Evolutionary conservation across 2,329 filamentous ascomycete species (phyloP).

Genomic region (Bisporella sp.): DNA sequence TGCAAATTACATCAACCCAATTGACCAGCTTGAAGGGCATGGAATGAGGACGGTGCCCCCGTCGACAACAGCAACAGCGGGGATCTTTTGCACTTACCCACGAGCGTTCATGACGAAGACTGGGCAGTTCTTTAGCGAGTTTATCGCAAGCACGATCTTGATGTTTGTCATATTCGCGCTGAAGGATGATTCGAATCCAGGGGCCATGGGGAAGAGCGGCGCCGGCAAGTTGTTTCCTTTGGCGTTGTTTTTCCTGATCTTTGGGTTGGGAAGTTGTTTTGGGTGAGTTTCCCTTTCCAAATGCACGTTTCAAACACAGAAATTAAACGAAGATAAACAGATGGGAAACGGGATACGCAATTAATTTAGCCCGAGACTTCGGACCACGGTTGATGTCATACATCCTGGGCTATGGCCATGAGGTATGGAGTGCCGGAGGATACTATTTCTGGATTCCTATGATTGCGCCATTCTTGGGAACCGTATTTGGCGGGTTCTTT

Average conservation of each 20-base stretch:
- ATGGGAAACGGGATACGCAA: no score
- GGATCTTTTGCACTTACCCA: constrained; percentile 69
- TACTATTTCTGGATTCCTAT: no score
- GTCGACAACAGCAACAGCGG: constrained; percentile 53
- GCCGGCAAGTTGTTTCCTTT: constrained; percentile 49
- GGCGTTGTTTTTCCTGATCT: constrained; percentile 64
- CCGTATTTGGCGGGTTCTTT: no score
- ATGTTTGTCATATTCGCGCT: constrained; percentile 69
- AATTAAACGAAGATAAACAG: no score
- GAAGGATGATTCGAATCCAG: constrained; percentile 44
- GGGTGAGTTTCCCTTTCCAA: constrained; percentile 22
- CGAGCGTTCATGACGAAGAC: constrained; percentile 58
- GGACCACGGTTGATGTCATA: no score
- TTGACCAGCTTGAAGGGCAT: constrained; percentile 56
- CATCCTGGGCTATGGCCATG: no score
- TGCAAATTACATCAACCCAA: constrained; percentile 57
- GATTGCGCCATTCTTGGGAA: no score
- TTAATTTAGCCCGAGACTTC: no score
- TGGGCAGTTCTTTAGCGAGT: constrained; percentile 65
- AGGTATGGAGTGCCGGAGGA: no score
- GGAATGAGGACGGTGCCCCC: constrained; percentile 56
- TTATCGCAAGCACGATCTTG: constrained; percentile 58
- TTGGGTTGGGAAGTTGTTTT: constrained; percentile 66
- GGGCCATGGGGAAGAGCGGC: constrained; percentile 38
- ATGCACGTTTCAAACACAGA: no score